Percentiles rank a stretch among this genome's conserved stretches.
phyloP scores from a whole-genome alignment of 1,284 basidiomycete genomes.

The Marasmius oreades region DNA sequence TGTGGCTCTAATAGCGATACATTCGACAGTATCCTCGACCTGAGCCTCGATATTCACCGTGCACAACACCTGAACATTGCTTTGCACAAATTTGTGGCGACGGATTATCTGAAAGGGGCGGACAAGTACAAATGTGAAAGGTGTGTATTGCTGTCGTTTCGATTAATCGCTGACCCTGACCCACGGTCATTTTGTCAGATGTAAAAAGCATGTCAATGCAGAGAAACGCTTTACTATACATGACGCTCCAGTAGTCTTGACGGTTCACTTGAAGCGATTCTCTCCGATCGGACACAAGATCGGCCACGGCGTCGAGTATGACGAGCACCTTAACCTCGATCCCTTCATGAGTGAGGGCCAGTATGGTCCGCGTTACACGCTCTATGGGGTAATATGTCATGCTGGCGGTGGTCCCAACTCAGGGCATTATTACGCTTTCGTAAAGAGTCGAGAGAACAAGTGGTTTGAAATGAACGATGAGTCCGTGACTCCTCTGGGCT shows the following conservation, averaged over 20 bases:
- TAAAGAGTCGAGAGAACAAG: constrained; percentile 66
- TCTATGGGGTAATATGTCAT: constrained; percentile 94
- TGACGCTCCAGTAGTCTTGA: constrained; percentile 86
- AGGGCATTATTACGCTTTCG: constrained; percentile 92
- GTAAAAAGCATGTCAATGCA: constrained; percentile 85
- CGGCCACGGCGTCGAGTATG: constrained; percentile 73
- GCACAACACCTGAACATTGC: constrained; percentile 69
- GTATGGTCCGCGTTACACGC: constrained; percentile 75
- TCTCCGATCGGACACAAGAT: constrained; percentile 88
- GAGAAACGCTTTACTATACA: constrained; percentile 88
- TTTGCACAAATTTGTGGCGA: constrained; percentile 77
- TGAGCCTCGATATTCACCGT: constrained; percentile 84
- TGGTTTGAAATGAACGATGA: constrained; percentile 98
- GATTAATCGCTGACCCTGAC: constrained; percentile 5
- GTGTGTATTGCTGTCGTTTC: constrained; percentile 44
- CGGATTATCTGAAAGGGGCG: constrained; percentile 82
- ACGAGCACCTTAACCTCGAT: constrained; percentile 73
- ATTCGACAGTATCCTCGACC: constrained; percentile 91
- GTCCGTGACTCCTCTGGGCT: constrained; percentile 45
- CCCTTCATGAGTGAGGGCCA: constrained; percentile 82
- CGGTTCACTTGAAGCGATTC: constrained; percentile 97
- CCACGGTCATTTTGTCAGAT: constrained; percentile 46
- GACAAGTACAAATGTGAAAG: constrained; percentile 99
- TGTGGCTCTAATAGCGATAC: constrained; percentile 94
- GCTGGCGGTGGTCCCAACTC: constrained; percentile 91